Percentiles rank a stretch among this genome's conserved stretches.
phyloP scores from a whole-genome alignment of 345 rosid species.

The Triadica sebifera region DNA sequence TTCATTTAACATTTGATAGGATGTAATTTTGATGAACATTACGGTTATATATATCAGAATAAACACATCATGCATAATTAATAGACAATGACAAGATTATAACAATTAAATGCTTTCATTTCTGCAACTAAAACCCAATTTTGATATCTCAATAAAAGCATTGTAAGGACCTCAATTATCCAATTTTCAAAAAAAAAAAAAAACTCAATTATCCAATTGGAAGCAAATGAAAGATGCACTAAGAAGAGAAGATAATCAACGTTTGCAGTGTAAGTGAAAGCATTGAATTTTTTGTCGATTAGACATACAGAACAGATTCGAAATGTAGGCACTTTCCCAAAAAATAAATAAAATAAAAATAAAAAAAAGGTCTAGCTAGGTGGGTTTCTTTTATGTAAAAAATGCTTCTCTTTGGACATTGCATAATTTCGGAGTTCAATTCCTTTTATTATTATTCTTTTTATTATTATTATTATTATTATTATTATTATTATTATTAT shows the following conservation, averaged over 20 bases:
- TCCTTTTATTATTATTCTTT: too few species aligned
- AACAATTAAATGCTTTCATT: too few species aligned
- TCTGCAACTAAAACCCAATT: too few species aligned
- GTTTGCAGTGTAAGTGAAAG: neutral
- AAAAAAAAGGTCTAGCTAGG: too few species aligned
- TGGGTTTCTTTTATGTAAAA: too few species aligned
- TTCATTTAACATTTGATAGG: constrained; percentile 1
- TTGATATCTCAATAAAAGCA: neutral
- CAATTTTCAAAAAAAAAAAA: too few species aligned
- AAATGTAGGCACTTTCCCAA: neutral
- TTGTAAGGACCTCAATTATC: too few species aligned
- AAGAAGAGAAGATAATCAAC: neutral
- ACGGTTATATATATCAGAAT: neutral
- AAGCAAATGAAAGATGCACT: neutral
- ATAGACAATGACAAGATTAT: neutral
- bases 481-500: too few species aligned
- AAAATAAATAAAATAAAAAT: too few species aligned
- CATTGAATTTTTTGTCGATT: constrained; percentile 8
- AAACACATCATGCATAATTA: neutral
- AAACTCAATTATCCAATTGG: constrained; percentile 7
- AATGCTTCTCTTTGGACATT: too few species aligned
- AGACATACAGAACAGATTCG: neutral
- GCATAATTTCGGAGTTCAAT: too few species aligned
- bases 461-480: too few species aligned
- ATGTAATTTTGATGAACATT: neutral